Evolutionary conservation across 306 rosid species (phyloP).

Genomic region (Potentilla sterilis): DNA sequence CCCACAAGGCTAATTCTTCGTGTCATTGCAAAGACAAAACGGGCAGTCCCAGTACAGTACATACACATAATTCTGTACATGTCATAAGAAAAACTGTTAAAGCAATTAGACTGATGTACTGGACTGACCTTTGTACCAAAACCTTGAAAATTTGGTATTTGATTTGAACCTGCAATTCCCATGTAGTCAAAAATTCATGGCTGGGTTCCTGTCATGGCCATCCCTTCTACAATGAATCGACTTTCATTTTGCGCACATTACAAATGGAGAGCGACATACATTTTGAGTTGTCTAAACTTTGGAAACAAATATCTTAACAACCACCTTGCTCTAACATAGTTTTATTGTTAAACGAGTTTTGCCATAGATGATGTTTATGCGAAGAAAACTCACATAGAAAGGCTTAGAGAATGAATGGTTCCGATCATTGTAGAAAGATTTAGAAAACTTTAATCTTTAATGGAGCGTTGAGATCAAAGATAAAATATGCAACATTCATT

Average conservation of each 20-base stretch:
- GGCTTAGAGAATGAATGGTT: background rate
- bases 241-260: background rate
- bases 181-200: background rate
- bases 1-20: background rate
- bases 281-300: background rate
- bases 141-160: slow-evolving; percentile 6
- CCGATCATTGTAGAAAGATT: background rate
- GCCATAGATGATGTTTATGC: background rate
- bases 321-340: background rate
- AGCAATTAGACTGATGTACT: background rate
- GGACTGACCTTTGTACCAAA: background rate
- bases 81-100: background rate
- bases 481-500: too few relatives aligned
- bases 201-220: background rate
- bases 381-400: background rate
- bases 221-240: background rate
- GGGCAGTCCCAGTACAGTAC: too few relatives aligned
- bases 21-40: too few relatives aligned
- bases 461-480: too few relatives aligned
- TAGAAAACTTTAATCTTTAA: too few relatives aligned
- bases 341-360: too few relatives aligned
- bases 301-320: background rate
- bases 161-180: background rate
- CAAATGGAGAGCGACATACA: background rate
- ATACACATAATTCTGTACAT: too few relatives aligned